Evolutionary conservation across 2,329 filamentous ascomycete species (phyloP).

Genomic region (Plenodomus lindquistii): DNA sequence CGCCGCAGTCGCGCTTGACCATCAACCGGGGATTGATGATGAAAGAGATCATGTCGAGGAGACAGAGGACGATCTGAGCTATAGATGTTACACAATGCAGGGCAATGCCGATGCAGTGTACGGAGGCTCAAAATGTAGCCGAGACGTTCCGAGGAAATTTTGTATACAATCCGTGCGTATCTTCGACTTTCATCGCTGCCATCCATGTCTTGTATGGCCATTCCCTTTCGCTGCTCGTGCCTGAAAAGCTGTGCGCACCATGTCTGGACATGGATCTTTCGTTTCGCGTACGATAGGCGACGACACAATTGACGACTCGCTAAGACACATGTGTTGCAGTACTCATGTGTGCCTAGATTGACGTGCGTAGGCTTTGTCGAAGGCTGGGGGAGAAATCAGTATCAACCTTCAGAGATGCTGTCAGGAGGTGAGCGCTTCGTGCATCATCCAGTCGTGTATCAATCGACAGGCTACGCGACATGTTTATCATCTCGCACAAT

Average conservation of each 20-base stretch:
- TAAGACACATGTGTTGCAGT: not conserved
- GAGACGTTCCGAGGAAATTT: slow-evolving; percentile 10
- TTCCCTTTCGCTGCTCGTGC: not conserved
- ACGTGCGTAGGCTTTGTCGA: not conserved
- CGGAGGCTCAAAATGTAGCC: slow-evolving; percentile 16
- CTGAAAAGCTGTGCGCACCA: not conserved
- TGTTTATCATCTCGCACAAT: not conserved
- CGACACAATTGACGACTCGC: not conserved
- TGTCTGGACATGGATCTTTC: not conserved
- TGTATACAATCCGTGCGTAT: slow-evolving; percentile 13
- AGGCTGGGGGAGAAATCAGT: not conserved
- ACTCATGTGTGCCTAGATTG: not conserved
- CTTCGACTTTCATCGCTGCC: slow-evolving; percentile 9
- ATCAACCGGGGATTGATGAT: not conserved
- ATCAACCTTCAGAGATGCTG: not conserved
- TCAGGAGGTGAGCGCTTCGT: not conserved
- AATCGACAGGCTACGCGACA: not conserved
- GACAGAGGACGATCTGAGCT: slow-evolving; percentile 5
- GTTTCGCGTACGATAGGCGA: not conserved
- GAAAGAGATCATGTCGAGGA: slow-evolving; percentile 11
- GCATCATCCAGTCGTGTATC: not conserved
- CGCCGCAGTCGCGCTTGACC: not conserved
- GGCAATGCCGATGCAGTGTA: slow-evolving; percentile 1
- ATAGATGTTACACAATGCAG: slow-evolving; percentile 20
- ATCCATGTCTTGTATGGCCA: slow-evolving; percentile 1